Evolutionary conservation across 2,329 filamentous ascomycete species (phyloP).

Genomic region (Lojkania enalia): DNA sequence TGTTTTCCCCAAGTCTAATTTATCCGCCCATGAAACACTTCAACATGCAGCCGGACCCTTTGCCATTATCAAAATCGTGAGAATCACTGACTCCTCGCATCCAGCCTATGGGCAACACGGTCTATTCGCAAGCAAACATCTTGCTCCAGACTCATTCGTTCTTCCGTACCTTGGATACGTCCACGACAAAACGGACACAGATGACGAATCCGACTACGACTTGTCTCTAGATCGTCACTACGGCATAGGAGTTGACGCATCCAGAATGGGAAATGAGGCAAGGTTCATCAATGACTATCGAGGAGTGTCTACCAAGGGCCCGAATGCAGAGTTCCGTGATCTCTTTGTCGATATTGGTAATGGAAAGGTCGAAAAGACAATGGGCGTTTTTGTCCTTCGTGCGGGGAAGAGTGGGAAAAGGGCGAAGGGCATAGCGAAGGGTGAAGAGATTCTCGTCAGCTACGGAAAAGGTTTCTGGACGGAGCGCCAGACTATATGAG

Average conservation of each 20-base stretch:
- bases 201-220: conserved; percentile 55
- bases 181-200: conserved; percentile 48
- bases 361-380: conserved; percentile 49
- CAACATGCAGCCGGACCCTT: conserved; percentile 33
- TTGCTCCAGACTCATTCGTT: conserved; percentile 52
- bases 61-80: conserved; percentile 46
- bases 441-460: conserved; percentile 57
- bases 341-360: conserved; percentile 42
- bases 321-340: conserved; percentile 51
- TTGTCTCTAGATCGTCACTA: conserved; percentile 55
- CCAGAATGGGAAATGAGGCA: conserved; percentile 54
- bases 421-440: conserved; percentile 51
- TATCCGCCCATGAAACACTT: conserved; percentile 18
- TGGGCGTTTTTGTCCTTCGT: conserved; percentile 56
- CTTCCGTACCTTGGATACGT: conserved; percentile 55
- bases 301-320: conserved; percentile 47
- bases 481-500: conserved; percentile 38
- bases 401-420: conserved; percentile 54
- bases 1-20: conserved; percentile 21
- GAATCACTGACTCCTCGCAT: conserved; percentile 48
- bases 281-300: conserved; percentile 60
- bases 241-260: conserved; percentile 54
- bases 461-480: conserved; percentile 59
- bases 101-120: conserved; percentile 54
- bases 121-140: conserved; percentile 51